These are phyloP conservation scores for Thalia dealbata DNA, from an alignment of 176 grass and related monocot genomes.

Conservation along the genomic window DNA sequence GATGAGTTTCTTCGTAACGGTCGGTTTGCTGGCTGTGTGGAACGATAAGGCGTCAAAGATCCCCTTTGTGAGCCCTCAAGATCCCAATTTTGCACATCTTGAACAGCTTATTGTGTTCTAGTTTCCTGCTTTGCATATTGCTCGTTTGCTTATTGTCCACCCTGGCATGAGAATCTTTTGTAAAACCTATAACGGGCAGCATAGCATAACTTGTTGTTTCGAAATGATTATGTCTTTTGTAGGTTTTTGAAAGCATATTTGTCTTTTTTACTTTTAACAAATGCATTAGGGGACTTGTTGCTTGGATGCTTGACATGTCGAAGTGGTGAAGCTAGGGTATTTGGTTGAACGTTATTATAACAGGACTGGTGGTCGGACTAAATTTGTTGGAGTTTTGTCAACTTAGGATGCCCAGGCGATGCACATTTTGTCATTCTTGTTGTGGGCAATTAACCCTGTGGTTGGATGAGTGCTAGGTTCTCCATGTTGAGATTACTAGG, in stretches of 20 bases:
- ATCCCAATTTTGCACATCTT: background rate
- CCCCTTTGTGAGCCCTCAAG: conserved; percentile 59
- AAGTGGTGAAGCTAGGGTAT: no score
- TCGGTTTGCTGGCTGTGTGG: conserved; percentile 44
- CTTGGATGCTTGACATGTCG: no score
- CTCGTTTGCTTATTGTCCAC: background rate
- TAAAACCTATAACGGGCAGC: background rate
- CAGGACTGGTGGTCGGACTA: no score
- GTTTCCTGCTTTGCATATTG: background rate
- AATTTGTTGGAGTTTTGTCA: no score
- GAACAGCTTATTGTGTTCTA: background rate
- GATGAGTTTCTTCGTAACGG: conserved; percentile 56
- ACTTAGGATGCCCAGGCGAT: no score
- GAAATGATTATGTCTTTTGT: no score
- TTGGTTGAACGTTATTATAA: no score
- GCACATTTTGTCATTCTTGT: no score
- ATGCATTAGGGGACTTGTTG: background rate
- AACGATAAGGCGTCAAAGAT: conserved; percentile 93
- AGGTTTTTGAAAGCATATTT: background rate
- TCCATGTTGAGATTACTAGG: background rate
- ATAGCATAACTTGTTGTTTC: no score
- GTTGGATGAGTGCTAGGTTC: background rate
- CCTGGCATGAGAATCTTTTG: background rate
- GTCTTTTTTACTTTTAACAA: no score
- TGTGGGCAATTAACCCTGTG: background rate